Evolutionary conservation across 192 early-diverging fungal species (phyloP), one percentile per base, ranked within the genome.

Genomic region (Chytriomyces sp.): DNA sequence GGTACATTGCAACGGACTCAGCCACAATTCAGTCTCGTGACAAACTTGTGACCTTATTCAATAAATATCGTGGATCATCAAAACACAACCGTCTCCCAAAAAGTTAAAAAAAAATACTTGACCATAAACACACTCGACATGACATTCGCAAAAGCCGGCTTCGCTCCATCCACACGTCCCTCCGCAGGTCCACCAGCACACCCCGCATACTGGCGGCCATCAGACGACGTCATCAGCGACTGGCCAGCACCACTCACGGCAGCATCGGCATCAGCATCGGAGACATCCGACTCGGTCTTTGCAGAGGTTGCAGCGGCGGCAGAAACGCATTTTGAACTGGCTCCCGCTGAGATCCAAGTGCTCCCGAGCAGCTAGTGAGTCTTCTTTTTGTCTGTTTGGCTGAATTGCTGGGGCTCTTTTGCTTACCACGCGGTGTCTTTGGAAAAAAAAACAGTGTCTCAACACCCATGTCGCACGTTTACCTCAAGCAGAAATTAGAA

Each of bases 391-490:
- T 35, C 35, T 0, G 2, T 2, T 1, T 35, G 2, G 35, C 35
- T 35, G 35, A 35, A 35, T 35, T 35, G 35, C 35, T 35, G 35
- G 35, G 35, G n/a, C n/a, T n/a, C n/a, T n/a, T n/a, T 16, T 68
- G 43, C n/a, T 16, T 13, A n/a, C 1, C 16, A 57, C 53, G n/a
- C n/a, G 13, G 63, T 68, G 43, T 45, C 18, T 70, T 53, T 26
- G 35, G 35, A 35, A 3, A 35, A 35, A 35, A 35, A n/a, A 50
- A 11, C 72, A 73, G 72, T 45, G 24, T 45, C 1, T 13, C 59
- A 43, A 16, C 23, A 13, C 60, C 72, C 57, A 35, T 73, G 28
- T 23, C 72, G 10, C 57, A 73, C 24, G 72, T 73, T 2, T 73
- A 73, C 44, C 24, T 62, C 16, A 13, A 9, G 10, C 72, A 73